Conservation (phyloP, 2,329 filamentous ascomycete genomes). For the Penicillium psychrosexuale region DNA sequence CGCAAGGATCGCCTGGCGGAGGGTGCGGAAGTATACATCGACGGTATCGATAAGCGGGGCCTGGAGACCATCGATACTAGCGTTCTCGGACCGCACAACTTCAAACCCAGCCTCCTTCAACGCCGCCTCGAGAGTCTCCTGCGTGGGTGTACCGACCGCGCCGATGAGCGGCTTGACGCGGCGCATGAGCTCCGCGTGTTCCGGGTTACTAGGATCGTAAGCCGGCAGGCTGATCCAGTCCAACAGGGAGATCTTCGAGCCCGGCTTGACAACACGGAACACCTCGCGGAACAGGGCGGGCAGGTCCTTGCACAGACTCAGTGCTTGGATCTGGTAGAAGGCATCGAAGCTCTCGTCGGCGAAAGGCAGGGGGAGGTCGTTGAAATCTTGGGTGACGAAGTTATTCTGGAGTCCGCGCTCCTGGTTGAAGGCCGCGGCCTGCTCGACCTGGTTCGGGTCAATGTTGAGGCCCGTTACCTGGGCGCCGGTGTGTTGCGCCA, state of each 20-base stretch:
- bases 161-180: conserved; percentile 56
- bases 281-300: conserved; percentile 49
- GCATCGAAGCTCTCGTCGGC: conserved; percentile 50
- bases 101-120: conserved; percentile 49
- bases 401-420: conserved; percentile 46
- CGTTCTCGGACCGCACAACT: conserved; percentile 51
- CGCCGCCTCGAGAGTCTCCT: conserved; percentile 46
- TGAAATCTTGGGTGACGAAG: conserved; percentile 53
- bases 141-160: conserved; percentile 55
- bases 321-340: conserved; percentile 58
- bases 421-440: conserved; percentile 47
- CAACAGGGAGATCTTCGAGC: conserved; percentile 50
- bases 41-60: conserved; percentile 54
- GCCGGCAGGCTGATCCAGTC: conserved; percentile 55
- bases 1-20: conserved; percentile 50
- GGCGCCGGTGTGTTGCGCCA: conserved; percentile 49
- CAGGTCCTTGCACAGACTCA: conserved; percentile 53
- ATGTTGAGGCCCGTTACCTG: conserved; percentile 54
- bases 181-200: conserved; percentile 53
- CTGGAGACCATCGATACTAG: conserved; percentile 52
- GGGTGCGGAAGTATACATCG: conserved; percentile 53
- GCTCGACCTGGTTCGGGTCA: conserved; percentile 52
- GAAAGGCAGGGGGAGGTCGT: conserved; percentile 52
- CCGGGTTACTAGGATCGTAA: conserved; percentile 48
- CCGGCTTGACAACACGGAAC: conserved; percentile 51